Percentiles rank a stretch among this genome's conserved stretches.
phyloP scores from a whole-genome alignment of 2,329 filamentous ascomycete genomes.

The Talaromyces sp. region DNA sequence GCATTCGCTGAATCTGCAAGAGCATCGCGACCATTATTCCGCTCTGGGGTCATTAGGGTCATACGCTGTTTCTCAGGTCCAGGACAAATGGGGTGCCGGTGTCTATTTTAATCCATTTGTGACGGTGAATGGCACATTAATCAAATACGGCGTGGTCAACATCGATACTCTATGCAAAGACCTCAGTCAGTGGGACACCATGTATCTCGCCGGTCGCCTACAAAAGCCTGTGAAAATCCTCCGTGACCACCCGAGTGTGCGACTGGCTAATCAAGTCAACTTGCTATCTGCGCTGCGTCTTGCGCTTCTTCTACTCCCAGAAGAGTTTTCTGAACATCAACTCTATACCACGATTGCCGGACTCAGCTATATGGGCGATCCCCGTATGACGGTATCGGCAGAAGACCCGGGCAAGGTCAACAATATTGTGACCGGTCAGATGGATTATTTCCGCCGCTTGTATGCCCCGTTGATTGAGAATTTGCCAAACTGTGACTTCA shows the following conservation, averaged over 20 bases:
- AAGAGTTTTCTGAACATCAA: conserved; percentile 77
- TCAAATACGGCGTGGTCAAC: conserved; percentile 97
- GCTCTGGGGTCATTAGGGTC: conserved; percentile 77
- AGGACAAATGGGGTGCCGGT: conserved; percentile 84
- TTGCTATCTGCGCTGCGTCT: conserved; percentile 86
- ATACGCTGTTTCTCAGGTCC: conserved; percentile 74
- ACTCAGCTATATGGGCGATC: conserved; percentile 90
- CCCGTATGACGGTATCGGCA: conserved; percentile 85
- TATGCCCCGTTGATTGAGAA: conserved; percentile 87
- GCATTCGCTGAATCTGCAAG: conserved; percentile 85
- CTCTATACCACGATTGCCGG: conserved; percentile 88
- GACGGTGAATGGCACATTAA: conserved; percentile 87
- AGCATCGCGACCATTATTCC: conserved; percentile 92
- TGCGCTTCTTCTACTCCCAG: conserved; percentile 78
- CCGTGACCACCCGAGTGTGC: conserved; percentile 84
- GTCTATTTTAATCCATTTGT: conserved; percentile 98
- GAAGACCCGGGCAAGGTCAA: conserved; percentile 89
- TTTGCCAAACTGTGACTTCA: conserved; percentile 80
- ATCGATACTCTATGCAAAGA: conserved; percentile 83
- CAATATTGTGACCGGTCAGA: conserved; percentile 90
- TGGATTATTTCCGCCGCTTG: conserved; percentile 83
- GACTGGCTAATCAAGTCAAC: conserved; percentile 93
- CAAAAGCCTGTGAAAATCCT: conserved; percentile 98
- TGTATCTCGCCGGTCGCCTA: conserved; percentile 92
- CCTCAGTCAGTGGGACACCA: conserved; percentile 82